These are phyloP conservation scores for Suillus luteus DNA, from an alignment of 768 basidiomycete genomes.

Conservation along the genomic window DNA sequence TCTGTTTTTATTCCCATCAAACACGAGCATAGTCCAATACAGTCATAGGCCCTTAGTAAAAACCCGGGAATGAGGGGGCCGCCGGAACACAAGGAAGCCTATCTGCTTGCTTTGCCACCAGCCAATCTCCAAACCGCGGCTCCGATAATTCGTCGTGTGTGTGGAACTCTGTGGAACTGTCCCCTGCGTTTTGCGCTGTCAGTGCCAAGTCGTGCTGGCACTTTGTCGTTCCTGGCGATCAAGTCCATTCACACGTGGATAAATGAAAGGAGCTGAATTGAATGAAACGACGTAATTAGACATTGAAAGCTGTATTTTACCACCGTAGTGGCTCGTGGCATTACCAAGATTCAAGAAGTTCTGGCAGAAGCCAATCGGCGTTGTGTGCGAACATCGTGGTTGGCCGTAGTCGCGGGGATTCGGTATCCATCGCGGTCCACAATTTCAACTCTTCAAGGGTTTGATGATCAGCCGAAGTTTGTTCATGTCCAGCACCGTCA, in stretches of 20 bases:
- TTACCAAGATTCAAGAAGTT: background rate
- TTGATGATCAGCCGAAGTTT: background rate
- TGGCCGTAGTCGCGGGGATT: background rate
- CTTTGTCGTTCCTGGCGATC: slow-evolving; percentile 10
- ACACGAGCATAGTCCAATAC: background rate
- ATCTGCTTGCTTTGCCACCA: background rate
- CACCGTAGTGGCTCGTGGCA: background rate
- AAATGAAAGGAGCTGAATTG: background rate
- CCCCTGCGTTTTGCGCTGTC: background rate
- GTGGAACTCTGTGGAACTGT: background rate
- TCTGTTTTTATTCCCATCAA: background rate
- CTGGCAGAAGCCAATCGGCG: background rate
- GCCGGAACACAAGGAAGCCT: background rate
- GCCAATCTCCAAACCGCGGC: background rate
- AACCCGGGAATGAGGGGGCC: background rate
- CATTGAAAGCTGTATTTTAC: no score
- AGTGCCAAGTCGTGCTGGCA: slow-evolving; percentile 4
- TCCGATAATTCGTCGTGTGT: background rate
- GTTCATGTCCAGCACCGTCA: background rate
- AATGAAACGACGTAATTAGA: background rate
- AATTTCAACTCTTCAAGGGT: background rate
- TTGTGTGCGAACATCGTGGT: background rate
- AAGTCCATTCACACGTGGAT: slow-evolving; percentile 1
- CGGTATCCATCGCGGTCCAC: background rate
- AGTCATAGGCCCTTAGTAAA: background rate